Percentiles rank a stretch among this genome's conserved stretches.
Evolutionary conservation across 164 flowering plant genomes (phyloP).

Genomic region (Stephania cephalantha): DNA sequence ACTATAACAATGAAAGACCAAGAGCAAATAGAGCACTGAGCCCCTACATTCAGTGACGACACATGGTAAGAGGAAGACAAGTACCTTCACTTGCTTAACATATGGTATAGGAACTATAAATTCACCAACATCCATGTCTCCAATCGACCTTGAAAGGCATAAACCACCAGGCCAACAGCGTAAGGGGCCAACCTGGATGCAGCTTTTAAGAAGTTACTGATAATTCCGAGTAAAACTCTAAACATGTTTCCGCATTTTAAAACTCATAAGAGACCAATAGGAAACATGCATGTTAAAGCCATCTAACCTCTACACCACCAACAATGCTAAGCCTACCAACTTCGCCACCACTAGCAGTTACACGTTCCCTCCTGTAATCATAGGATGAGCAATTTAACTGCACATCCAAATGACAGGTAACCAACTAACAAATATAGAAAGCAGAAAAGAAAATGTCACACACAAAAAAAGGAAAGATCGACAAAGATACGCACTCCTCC

Average conservation of each 20-base stretch:
- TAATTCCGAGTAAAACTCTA: neutral
- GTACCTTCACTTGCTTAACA: slow-evolving; percentile 94
- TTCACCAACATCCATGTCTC: slow-evolving; percentile 92
- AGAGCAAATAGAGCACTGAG: neutral
- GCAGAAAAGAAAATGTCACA: neutral
- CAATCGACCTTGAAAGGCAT: slow-evolving; percentile 90
- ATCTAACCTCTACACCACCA: slow-evolving; percentile 68
- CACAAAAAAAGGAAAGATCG: neutral
- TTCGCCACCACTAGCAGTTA: slow-evolving; percentile 92
- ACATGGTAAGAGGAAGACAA: neutral
- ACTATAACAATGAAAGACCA: neutral
- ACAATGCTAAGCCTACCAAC: slow-evolving; percentile 79
- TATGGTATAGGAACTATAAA: slow-evolving; percentile 80
- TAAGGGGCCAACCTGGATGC: slow-evolving; percentile 69
- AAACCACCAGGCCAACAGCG: slow-evolving; percentile 97
- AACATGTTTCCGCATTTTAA: neutral
- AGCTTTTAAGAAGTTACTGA: neutral
- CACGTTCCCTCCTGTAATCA: slow-evolving; percentile 72
- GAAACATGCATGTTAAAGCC: neutral
- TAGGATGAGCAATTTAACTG: slow-evolving; percentile 9
- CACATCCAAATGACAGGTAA: neutral
- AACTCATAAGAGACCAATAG: neutral
- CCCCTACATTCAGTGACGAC: neutral
- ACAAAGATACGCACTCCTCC: slow-evolving; percentile 59
- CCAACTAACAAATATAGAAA: neutral